Evolutionary conservation across 495 filamentous ascomycete species (phyloP), one percentile per base, ranked within the genome.

Genomic region (Eremomyces bilateralis): DNA sequence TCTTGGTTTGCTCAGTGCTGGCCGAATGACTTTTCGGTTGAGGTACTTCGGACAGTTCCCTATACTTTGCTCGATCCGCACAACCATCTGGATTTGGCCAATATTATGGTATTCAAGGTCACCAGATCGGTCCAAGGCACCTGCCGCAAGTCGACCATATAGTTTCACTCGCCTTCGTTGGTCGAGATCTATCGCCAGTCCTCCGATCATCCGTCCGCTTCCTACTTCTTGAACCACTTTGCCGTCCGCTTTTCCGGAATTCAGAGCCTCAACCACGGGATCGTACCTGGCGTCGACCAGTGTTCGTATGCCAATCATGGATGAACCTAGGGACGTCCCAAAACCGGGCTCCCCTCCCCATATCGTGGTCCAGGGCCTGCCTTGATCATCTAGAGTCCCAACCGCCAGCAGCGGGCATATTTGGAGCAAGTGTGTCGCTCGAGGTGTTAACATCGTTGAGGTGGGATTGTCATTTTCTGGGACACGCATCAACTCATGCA

Each of bases 1-100:
- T 20, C 49, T 53, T 5, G 76, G 70, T 3, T 49, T 39, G 13
- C 69, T 62, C 1, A 60, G 35, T 21, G 62, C 59, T 2, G 67
- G 63, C 3, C 58, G 35, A 27, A 83, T 69, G 17, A 59, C 57
- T 47, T 76, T 80, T 40, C 64, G 65, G 53, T 81, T 84, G 15
- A 88, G 41, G 42, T 90, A 85, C 54, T 85, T 90, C 0, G 80
- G 80, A 46, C 79, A 85, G 40, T 83, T 84, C 10, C 64, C 54
- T 64, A 88, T 46, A 48, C 65, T 73, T 43, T 75, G 73, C 36
- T 76, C 63, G 37, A 84, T 66, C 21, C 61, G 57, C 18, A 80
- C 57, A 3, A 66, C 65, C 11, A 84, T 39, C 43, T 82, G 73
- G n/a, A 71, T 53, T 33, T 77, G 60, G 3, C 54, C 60, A n/a